phyloP scores from a whole-genome alignment of 1,139 yeast genomes.

The Hansenula sp. region DNA sequence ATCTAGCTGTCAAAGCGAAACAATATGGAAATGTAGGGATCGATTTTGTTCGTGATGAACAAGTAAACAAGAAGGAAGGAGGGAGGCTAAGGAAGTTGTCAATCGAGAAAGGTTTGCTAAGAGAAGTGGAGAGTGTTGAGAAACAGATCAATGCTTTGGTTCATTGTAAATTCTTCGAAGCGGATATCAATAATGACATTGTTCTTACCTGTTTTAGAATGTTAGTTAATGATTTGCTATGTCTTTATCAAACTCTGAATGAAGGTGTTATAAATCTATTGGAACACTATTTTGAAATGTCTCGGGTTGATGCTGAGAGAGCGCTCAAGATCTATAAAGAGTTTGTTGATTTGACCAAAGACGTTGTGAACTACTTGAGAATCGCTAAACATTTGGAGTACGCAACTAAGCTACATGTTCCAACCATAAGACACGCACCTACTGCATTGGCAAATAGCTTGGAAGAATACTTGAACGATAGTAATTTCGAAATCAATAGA shows the following conservation, averaged over 20 bases:
- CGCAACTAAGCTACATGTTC: slow-evolving; percentile 86
- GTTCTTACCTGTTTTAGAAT: slow-evolving; percentile 80
- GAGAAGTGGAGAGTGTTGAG: slow-evolving; percentile 85
- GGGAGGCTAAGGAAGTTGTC: slow-evolving; percentile 62
- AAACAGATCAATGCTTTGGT: slow-evolving; percentile 73
- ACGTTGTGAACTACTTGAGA: slow-evolving; percentile 82
- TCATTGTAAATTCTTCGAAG: slow-evolving; percentile 70
- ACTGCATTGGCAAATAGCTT: slow-evolving; percentile 84
- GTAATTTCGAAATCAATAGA: slow-evolving; percentile 79
- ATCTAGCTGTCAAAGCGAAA: slow-evolving; percentile 62
- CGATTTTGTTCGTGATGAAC: slow-evolving; percentile 77
- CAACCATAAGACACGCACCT: slow-evolving; percentile 96
- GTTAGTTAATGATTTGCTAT: slow-evolving; percentile 79
- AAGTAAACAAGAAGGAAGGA: slow-evolving; percentile 47
- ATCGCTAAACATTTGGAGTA: slow-evolving; percentile 86
- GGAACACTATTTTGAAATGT: slow-evolving; percentile 93
- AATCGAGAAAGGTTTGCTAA: slow-evolving; percentile 76
- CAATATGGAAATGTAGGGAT: slow-evolving; percentile 62
- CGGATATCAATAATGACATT: slow-evolving; percentile 71
- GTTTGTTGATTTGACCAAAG: slow-evolving; percentile 83
- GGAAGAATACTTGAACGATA: slow-evolving; percentile 84
- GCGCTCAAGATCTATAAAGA: slow-evolving; percentile 80
- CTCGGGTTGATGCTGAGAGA: slow-evolving; percentile 78
- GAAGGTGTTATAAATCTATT: slow-evolving; percentile 92
- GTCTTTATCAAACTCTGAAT: slow-evolving; percentile 82